Evolutionary conservation across 192 early-diverging fungal genomes (phyloP).

Genomic region (Backusella tuberculispora): DNA sequence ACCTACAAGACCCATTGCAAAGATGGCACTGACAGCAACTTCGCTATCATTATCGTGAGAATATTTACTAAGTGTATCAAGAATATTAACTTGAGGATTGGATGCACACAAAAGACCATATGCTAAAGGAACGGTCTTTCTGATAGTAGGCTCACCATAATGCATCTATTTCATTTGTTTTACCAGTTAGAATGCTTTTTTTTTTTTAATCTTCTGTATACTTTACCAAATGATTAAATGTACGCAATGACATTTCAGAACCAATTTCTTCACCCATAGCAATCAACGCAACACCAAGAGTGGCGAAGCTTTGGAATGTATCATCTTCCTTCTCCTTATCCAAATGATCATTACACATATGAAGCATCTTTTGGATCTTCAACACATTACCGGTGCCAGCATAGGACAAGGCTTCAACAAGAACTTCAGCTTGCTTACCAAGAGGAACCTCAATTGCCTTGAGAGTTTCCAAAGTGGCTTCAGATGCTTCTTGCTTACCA

Average conservation of each 20-base stretch:
- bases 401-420: constrained; percentile 91
- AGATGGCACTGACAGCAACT: constrained; percentile 94
- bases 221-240: constrained; percentile 90
- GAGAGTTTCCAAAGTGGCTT: constrained; percentile 91
- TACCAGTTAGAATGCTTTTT: background rate
- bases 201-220: background rate
- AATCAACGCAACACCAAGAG: constrained; percentile 94
- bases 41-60: constrained; percentile 98
- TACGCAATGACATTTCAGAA: constrained; percentile 91
- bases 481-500: constrained; percentile 86
- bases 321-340: constrained; percentile 85
- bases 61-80: constrained; percentile 97
- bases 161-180: constrained; percentile 78
- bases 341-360: constrained; percentile 93
- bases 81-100: constrained; percentile 89
- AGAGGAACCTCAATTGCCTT: constrained; percentile 95
- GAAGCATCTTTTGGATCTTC: constrained; percentile 96
- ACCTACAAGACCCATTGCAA: constrained; percentile 98
- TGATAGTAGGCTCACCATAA: constrained; percentile 95
- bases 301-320: constrained; percentile 91
- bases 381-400: constrained; percentile 97
- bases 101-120: constrained; percentile 95
- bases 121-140: constrained; percentile 92
- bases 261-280: constrained; percentile 98
- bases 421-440: constrained; percentile 83